Percentiles rank a stretch among this genome's conserved stretches.
Conservation (phyloP, 2,329 filamentous ascomycete species). For the Pseudogymnoascus sp. region DNA sequence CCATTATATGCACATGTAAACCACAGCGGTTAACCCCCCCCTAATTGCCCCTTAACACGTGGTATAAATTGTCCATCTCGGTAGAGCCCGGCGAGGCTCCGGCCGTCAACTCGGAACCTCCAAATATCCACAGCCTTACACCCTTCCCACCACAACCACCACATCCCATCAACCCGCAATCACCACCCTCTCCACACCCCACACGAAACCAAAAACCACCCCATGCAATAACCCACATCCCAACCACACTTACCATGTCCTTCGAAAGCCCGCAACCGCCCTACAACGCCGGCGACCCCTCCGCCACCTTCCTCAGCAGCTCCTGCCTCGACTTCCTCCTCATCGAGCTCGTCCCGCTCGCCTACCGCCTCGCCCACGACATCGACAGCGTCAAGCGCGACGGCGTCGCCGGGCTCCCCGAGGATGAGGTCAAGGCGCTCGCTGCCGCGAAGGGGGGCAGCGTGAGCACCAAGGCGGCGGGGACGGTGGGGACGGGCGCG, state of each 20-base stretch:
- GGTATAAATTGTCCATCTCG: constrained; percentile 1
- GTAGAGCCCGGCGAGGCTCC: constrained; percentile 5
- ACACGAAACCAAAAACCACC: background rate
- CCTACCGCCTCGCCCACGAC: constrained; percentile 76
- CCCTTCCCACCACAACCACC: background rate
- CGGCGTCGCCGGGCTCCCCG: background rate
- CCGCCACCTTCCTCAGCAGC: constrained; percentile 68
- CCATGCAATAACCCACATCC: constrained; percentile 1
- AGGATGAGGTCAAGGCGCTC: constrained; percentile 26
- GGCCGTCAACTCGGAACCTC: background rate
- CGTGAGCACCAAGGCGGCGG: constrained; percentile 38
- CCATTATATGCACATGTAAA: background rate
- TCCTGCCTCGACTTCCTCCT: constrained; percentile 91
- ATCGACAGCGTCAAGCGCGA: constrained; percentile 19
- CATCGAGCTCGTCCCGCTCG: constrained; percentile 93
- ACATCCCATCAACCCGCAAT: background rate
- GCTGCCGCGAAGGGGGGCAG: constrained; percentile 57
- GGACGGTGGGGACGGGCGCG: constrained; percentile 18
- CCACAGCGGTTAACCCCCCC: background rate
- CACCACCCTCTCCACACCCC: background rate
- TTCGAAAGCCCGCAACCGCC: constrained; percentile 65
- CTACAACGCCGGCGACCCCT: constrained; percentile 67
- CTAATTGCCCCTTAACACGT: background rate
- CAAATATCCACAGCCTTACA: constrained; percentile 8
- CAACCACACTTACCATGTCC: constrained; percentile 50